Evolutionary conservation across 73 alveolate genomes (phyloP), one percentile per base, ranked within the genome.

Genomic region (Urostyla sp.): DNA sequence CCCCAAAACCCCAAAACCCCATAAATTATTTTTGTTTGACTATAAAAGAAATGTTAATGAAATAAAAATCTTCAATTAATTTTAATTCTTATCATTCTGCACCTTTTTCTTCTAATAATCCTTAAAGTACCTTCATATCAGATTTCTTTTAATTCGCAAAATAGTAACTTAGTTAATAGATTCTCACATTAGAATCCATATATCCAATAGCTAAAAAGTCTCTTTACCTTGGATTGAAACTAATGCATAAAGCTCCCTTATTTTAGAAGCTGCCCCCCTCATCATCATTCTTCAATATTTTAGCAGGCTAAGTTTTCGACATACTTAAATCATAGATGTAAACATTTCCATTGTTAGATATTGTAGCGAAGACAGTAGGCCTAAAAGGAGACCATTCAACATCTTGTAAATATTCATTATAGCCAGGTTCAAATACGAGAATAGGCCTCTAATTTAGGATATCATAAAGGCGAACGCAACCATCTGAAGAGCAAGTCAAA

Each of bases 361-460:
- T 80, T 6, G 97, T 92, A 16, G 94, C 97, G 49, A 91, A 91
- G 2, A 91, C 97, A 16, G 94, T 57, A 32, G 97, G 94, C 32
- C 97, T 57, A 23, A 87, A 67, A 0, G 95, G 95, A 16, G 95
- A 88, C 75, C 84, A 91, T 21, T 77, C 66, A 7, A 92, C 91
- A 40, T 61, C 87, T 37, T 69, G 44, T 34, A 91, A 63, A 27
- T 78, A 91, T 40, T 82, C 89, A 60, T 88, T 87, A 11, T 11
- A 10, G 27, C 81, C 80, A 18, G 92, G 91, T 60, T 91, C 97
- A 58, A 75, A 89, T 6, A 61, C 60, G 6, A 89, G 79, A 3
- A 91, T 56, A 45, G 89, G 81, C 73, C 91, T 67, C 15, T 80
- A 46, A 13, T 54, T 50, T 16, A 34, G 61, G 58, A 72, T 38